Base-by-base conservation (phyloP, 2,329 filamentous ascomycete genomes). In the Chrysosporium queenslandicum region DNA sequence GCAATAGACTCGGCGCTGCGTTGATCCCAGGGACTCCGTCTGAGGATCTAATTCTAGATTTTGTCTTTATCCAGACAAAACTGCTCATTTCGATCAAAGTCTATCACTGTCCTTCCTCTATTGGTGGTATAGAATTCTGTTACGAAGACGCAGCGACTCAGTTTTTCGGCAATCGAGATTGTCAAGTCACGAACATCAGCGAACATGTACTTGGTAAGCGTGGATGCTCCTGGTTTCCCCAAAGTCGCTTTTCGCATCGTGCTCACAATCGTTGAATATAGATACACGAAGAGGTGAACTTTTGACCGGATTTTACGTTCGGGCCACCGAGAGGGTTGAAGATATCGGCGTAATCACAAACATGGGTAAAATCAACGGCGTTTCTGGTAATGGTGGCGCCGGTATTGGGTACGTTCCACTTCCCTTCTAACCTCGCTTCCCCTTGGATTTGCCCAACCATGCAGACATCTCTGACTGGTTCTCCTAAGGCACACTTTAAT, bases 301-400 rank as follows among this genome's bases (percentile, higher is more conserved):
- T 56, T 75, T 98, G 41, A 81, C 88, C 55, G 92, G 92, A 7
- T 96, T 98, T 66, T 79, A 85, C 60, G 74, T 97, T 48, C 78
- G 89, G 58, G 82, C 85, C 46, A 89, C 87, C 20, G 92, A 86
- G 81, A 16, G 42, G 66, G 84, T 97, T 58, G 88, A 96, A 66
- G 91, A 83, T 11, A 78, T 97, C 49, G 88, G 95, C 66, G 83
- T 97, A 57, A 72, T 96, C 68, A 97, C 92, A 1, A 96, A 83
- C 62, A 72, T 87, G 55, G 90, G 90, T n/a, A 80, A 90, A 61
- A 86, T 84, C 66, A 96, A 91, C 30, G 81, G 83, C 51, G 72
- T 94, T 55, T 97, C 83, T 74, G 92, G 92, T 54, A 92, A 94
- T 60, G 70, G 82, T 9, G 74, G 76, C 58, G 88, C 88, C 52